Base-by-base conservation (phyloP, 2,329 filamentous ascomycete genomes). In the Sporothrix pseudoabietina region DNA sequence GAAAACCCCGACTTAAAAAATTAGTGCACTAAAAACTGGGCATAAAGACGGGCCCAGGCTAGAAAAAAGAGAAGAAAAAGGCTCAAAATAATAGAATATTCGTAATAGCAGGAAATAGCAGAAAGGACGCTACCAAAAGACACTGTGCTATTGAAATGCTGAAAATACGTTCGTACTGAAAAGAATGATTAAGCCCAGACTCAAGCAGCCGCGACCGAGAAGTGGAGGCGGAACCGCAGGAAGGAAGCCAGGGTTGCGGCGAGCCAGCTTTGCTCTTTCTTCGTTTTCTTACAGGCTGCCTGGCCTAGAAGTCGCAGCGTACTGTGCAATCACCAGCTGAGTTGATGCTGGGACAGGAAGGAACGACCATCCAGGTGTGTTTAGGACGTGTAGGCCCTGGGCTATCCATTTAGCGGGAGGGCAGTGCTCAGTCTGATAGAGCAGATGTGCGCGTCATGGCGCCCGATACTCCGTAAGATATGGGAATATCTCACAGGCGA, bases 11-110 rank as follows among this genome's bases (percentile, higher is more conserved):
- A 61, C 32, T 35, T 35, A 63, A 52, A 63, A 69, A 22, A 9
- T 54, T 71, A 63, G 69, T 71, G 55, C 69, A 63, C 41, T 59
- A 71, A 63, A 71, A 61, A 71, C 69, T 39, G 57, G 69, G 44
- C 55, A 71, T 41, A 57, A 61, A 63, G 52, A 63, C 49, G 19
- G 49, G 52, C 30, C 35, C 49, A 44, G 35, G 49, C 16, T 22
- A 26, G 26, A 32, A 59, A 9, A 22, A 59, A 68, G 26, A 26
- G 26, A 26, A 26, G 26, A 26, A 26, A 26, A 26, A 26, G 2
- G 26, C 26, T 26, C 26, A 26, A 44, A 32, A 35, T 35, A 41
- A 26, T 26, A 41, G 3, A 39, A n/a, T 47, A 66, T 14, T 22
- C n/a, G 61, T 39, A 66, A 22, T 39, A 54, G 52, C 52, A 55